These are phyloP conservation scores for Paecilomyces sp. DNA, from an alignment of 2,329 filamentous ascomycete genomes.

Conservation along the genomic window DNA sequence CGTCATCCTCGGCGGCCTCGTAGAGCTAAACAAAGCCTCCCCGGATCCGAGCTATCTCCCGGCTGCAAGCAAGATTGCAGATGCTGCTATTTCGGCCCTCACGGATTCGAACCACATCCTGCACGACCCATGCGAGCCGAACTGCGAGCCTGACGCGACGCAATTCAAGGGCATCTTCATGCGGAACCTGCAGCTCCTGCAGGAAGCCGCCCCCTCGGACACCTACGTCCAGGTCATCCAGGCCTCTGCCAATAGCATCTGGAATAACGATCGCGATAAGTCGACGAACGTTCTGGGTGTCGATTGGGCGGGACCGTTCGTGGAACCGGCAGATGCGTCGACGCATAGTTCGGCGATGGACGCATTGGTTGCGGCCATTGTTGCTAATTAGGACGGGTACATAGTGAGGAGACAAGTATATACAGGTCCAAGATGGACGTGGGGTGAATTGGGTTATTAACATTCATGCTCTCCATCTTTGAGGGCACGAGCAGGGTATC, in stretches of 20 bases:
- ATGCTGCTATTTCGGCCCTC: slow-evolving; percentile 44
- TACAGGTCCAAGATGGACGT: no score
- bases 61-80: slow-evolving; percentile 43
- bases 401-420: no score
- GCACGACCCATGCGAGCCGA: slow-evolving; percentile 48
- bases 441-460: neutral
- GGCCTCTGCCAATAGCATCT: slow-evolving; percentile 59
- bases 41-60: slow-evolving; percentile 36
- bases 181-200: slow-evolving; percentile 55
- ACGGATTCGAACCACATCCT: slow-evolving; percentile 43
- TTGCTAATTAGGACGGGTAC: neutral
- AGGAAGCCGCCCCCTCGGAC: slow-evolving; percentile 43
- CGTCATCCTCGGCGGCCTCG: slow-evolving; percentile 51
- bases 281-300: slow-evolving; percentile 49
- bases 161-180: slow-evolving; percentile 70
- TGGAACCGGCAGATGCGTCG: slow-evolving; percentile 44
- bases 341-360: slow-evolving; percentile 62
- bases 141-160: slow-evolving; percentile 44
- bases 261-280: slow-evolving; percentile 49
- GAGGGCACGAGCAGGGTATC: neutral
- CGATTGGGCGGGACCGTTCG: slow-evolving; percentile 58
- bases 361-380: slow-evolving; percentile 54
- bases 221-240: slow-evolving; percentile 50
- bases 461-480: neutral
- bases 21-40: slow-evolving; percentile 43